These are phyloP conservation scores for Rossbeevera mucosa DNA, from an alignment of 768 basidiomycete species.

Conservation along the genomic window DNA sequence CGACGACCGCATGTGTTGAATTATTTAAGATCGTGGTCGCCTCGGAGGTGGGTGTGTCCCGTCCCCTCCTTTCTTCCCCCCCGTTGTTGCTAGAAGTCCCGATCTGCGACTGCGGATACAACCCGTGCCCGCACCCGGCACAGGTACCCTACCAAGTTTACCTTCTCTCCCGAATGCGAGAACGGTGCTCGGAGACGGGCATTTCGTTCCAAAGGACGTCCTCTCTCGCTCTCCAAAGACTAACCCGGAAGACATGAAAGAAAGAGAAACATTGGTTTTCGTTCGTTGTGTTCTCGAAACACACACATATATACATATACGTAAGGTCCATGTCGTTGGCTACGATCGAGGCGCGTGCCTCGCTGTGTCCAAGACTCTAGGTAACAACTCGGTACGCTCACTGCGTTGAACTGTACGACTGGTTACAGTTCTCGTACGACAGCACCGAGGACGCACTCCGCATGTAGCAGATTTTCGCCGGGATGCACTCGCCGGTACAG, in stretches of 20 bases:
- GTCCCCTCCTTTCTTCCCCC: too few species aligned
- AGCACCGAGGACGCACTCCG: conserved; percentile 63
- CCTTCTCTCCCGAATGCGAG: too few species aligned
- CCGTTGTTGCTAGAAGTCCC: too few species aligned
- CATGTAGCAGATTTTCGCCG: conserved; percentile 68
- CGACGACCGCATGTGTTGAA: background rate
- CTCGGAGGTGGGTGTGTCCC: background rate
- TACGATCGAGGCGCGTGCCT: background rate
- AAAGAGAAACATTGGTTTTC: background rate
- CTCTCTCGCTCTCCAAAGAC: background rate
- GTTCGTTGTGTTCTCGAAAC: background rate
- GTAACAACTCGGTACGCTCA: conserved; percentile 6
- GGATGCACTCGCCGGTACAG: conserved; percentile 54
- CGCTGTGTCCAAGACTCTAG: background rate
- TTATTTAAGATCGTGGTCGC: background rate
- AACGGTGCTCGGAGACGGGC: too few species aligned
- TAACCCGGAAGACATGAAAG: background rate
- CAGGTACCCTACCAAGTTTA: background rate
- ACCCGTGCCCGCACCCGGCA: background rate
- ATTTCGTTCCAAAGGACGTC: background rate
- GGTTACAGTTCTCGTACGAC: conserved; percentile 53
- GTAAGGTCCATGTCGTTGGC: background rate
- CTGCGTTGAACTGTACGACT: conserved; percentile 59
- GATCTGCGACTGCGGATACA: too few species aligned
- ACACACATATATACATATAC: background rate